A percentile compares a stretch with the other conserved stretches of the same genome.
Evolutionary conservation across 2,329 filamentous ascomycete species (phyloP).

Genomic region (Trichoderma endophyticum): DNA sequence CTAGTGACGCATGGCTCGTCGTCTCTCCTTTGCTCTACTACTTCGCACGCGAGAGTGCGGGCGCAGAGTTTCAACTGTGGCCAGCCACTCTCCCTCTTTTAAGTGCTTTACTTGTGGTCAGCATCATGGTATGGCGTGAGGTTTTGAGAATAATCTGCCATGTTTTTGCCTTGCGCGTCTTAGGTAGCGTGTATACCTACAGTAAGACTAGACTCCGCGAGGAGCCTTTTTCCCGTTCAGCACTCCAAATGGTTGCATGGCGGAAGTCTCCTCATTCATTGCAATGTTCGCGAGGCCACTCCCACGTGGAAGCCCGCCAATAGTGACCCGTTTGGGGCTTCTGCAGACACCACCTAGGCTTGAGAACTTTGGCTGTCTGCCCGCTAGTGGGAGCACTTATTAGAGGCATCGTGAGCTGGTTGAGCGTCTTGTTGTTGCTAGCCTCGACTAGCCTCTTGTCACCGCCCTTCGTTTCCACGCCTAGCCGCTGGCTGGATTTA

Average conservation of each 20-base stretch:
- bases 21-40: neutral
- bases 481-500: neutral
- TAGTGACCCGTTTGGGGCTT: neutral
- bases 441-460: conserved; percentile 10
- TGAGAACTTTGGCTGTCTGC: neutral
- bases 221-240: conserved; percentile 14
- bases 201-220: neutral
- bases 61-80: neutral
- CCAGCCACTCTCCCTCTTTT: neutral
- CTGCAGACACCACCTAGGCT: neutral
- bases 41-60: neutral
- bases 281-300: conserved; percentile 2
- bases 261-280: neutral
- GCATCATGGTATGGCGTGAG: conserved; percentile 5
- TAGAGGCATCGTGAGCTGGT: neutral
- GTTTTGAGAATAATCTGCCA: neutral
- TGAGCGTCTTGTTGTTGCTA: neutral
- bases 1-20: neutral
- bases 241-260: neutral
- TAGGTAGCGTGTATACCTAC: neutral
- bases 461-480: conserved; percentile 5
- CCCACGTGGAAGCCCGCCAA: conserved; percentile 18
- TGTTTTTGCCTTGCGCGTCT: neutral
- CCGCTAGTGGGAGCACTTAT: neutral
- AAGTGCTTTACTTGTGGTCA: neutral